These are phyloP conservation scores for Colletotrichum sp. DNA, from an alignment of 2,329 filamentous ascomycete genomes.

Conservation along the genomic window DNA sequence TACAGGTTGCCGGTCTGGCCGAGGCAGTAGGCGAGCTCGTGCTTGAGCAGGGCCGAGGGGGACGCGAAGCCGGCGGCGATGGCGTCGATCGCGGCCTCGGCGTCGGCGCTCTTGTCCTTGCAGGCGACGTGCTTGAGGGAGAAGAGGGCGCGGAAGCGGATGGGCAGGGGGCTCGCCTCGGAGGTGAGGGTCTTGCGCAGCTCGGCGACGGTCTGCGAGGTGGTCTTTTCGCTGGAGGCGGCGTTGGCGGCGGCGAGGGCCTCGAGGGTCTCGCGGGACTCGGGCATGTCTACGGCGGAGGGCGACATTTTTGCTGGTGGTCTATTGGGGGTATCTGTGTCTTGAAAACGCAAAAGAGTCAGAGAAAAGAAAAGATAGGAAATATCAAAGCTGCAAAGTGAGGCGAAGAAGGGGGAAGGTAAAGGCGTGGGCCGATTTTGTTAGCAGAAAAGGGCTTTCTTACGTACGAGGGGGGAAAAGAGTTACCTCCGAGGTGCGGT, in stretches of 20 bases:
- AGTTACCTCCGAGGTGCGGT: slow-evolving; percentile 16
- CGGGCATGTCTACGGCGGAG: slow-evolving; percentile 18
- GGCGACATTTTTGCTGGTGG: slow-evolving; percentile 25
- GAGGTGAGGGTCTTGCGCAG: slow-evolving; percentile 80
- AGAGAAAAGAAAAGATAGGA: neutral
- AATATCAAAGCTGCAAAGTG: neutral
- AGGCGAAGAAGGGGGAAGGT: neutral
- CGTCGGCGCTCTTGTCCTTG: slow-evolving; percentile 66
- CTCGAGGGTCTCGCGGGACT: slow-evolving; percentile 16
- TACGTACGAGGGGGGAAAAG: neutral
- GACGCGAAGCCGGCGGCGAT: slow-evolving; percentile 89
- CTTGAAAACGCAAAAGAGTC: neutral
- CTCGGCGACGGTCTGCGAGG: slow-evolving; percentile 49
- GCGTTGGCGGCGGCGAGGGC: slow-evolving; percentile 13
- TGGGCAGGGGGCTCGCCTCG: slow-evolving; percentile 81
- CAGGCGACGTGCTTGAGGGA: slow-evolving; percentile 93
- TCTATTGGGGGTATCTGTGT: neutral
- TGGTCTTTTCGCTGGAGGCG: neutral
- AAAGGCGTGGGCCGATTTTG: slow-evolving; percentile 3
- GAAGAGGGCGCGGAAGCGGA: slow-evolving; percentile 95
- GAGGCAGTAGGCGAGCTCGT: slow-evolving; percentile 96
- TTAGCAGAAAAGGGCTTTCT: neutral
- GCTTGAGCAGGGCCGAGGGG: slow-evolving; percentile 88
- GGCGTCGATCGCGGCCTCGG: slow-evolving; percentile 68
- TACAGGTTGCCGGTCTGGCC: slow-evolving; percentile 84